A percentile compares a stretch with the other conserved stretches of the same genome.
phyloP scores from a whole-genome alignment of 441 rosid genomes.

The Sinapis alba region DNA sequence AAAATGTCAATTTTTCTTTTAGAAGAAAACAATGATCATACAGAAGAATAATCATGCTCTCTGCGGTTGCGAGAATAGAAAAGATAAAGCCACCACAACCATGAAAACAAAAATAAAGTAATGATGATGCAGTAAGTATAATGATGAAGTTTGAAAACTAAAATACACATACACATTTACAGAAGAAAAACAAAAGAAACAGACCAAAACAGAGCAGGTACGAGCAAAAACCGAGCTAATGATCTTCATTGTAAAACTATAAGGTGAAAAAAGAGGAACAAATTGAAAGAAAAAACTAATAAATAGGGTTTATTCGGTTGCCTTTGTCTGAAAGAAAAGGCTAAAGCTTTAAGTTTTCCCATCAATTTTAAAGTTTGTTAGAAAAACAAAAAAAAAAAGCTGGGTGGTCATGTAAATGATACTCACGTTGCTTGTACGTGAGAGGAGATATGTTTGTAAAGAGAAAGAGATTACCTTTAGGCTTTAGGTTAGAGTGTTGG shows the following conservation, averaged over 20 bases:
- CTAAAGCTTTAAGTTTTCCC: constrained; percentile 26
- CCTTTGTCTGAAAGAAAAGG: constrained; percentile 62
- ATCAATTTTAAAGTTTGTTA: constrained; percentile 3
- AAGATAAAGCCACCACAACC: constrained; percentile 23
- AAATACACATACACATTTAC: constrained; percentile 6
- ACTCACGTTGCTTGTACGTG: constrained; percentile 38
- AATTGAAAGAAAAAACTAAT: not conserved
- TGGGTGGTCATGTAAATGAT: constrained; percentile 36
- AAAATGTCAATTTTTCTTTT: constrained; percentile 10
- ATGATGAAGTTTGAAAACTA: constrained; percentile 31
- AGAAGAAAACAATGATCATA: not conserved
- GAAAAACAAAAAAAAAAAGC: not conserved
- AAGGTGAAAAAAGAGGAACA: not conserved
- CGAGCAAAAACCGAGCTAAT: constrained; percentile 5
- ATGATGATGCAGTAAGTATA: constrained; percentile 36
- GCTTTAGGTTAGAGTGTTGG: constrained; percentile 40
- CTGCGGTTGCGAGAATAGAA: constrained; percentile 22
- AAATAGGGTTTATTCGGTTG: constrained; percentile 49
- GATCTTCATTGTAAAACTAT: not conserved
- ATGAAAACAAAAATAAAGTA: constrained; percentile 28
- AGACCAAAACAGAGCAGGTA: constrained; percentile 20
- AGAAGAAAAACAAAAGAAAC: not conserved
- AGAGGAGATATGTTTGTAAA: constrained; percentile 10
- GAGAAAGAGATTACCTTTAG: constrained; percentile 25
- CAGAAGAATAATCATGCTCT: constrained; percentile 33